Percentiles rank a stretch among this genome's conserved stretches.
phyloP scores from a whole-genome alignment of 805 yeast genomes.

The Wickerhamiella brachini region DNA sequence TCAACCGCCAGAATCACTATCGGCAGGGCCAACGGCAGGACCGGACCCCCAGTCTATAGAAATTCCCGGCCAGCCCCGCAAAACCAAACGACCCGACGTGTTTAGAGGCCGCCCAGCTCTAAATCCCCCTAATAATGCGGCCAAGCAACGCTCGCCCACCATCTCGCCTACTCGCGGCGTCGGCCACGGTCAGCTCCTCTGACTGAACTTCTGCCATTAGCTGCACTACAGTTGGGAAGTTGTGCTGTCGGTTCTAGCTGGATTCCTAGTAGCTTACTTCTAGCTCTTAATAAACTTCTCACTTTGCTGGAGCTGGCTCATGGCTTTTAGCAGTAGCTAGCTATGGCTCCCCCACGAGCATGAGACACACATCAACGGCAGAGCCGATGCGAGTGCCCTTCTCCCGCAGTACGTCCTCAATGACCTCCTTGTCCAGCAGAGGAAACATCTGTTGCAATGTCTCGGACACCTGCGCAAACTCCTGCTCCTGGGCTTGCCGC shows the following conservation, averaged over 20 bases:
- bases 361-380: slow-evolving; percentile 53
- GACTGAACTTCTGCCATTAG: too few species aligned
- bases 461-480: slow-evolving; percentile 33
- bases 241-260: too few species aligned
- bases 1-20: neutral
- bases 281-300: too few species aligned
- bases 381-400: slow-evolving; percentile 55
- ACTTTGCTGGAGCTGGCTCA: too few species aligned
- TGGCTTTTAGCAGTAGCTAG: too few species aligned
- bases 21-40: too few species aligned
- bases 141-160: neutral
- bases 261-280: too few species aligned
- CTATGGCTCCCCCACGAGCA: slow-evolving; percentile 13
- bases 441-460: slow-evolving; percentile 64
- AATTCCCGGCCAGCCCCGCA: neutral
- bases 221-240: too few species aligned
- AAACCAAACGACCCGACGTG: neutral
- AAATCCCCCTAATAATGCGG: neutral
- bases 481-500: slow-evolving; percentile 29
- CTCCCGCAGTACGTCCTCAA: slow-evolving; percentile 55
- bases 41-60: too few species aligned
- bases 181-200: neutral
- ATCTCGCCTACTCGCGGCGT: neutral
- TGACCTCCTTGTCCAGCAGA: slow-evolving; percentile 47
- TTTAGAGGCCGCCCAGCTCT: neutral